Conservation (phyloP, 164 flowering plant species). For the Nelumbo lutea region DNA sequence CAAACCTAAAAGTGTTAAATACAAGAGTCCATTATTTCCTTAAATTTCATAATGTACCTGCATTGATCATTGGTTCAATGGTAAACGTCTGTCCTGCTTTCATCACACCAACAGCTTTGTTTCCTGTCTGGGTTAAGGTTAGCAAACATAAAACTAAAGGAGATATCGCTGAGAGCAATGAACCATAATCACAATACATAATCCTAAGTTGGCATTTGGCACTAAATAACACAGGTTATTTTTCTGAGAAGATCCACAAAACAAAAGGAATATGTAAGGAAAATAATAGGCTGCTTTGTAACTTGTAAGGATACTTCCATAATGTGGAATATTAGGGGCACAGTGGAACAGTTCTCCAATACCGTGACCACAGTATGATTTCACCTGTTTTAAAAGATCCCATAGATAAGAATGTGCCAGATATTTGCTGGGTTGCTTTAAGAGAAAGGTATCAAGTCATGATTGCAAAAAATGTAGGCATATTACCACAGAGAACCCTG, state of each 20-base stretch:
- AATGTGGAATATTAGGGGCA: slow-evolving; percentile 97
- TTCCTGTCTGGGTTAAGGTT: slow-evolving; percentile 60
- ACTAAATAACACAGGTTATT: no score
- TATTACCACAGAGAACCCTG: slow-evolving; percentile 93
- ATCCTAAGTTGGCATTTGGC: no score
- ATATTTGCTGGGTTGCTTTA: not conserved
- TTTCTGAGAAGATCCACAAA: not conserved
- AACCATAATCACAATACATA: no score
- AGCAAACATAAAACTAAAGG: not conserved
- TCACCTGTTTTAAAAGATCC: slow-evolving; percentile 48
- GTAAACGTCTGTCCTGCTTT: slow-evolving; percentile 98
- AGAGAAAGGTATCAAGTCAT: not conserved
- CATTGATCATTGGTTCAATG: slow-evolving; percentile 95
- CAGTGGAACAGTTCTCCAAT: slow-evolving; percentile 98
- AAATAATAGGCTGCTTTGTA: slow-evolving; percentile 4
- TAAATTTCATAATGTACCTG: slow-evolving; percentile 39
- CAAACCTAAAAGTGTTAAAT: not conserved
- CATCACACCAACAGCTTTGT: slow-evolving; percentile 98
- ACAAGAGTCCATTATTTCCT: not conserved
- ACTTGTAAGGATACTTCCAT: slow-evolving; percentile 69
- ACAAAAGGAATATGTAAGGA: not conserved
- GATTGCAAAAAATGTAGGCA: slow-evolving; percentile 1
- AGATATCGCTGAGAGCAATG: not conserved
- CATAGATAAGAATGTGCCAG: not conserved
- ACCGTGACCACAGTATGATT: slow-evolving; percentile 95